These are phyloP conservation scores for Casuarina cunninghamiana DNA, from an alignment of 306 rosid species.

Conservation along the genomic window DNA sequence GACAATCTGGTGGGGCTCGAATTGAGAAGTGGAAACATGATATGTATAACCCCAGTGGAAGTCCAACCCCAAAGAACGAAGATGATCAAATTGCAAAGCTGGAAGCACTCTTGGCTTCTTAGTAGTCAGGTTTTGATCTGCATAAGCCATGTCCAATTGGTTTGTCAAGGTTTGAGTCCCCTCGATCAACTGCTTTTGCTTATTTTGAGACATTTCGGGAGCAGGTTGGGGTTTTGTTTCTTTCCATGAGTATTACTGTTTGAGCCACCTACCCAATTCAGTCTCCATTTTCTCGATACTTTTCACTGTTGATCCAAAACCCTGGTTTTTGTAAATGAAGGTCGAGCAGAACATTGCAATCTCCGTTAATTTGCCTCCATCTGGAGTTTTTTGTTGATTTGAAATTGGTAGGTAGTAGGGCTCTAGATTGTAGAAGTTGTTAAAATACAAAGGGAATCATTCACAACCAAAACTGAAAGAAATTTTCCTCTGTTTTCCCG, in stretches of 20 bases:
- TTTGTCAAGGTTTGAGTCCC: neutral
- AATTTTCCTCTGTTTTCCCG: neutral
- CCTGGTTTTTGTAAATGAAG: no score
- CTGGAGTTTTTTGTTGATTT: no score
- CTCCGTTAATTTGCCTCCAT: no score
- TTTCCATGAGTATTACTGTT: neutral
- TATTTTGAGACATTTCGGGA: neutral
- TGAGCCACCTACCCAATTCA: neutral
- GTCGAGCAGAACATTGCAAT: no score
- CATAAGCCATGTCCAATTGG: neutral
- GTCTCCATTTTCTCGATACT: neutral
- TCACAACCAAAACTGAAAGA: neutral
- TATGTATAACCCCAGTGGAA: constrained; percentile 66
- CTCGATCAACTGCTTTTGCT: neutral
- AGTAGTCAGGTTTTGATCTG: constrained; percentile 25
- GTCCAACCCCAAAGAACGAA: constrained; percentile 77
- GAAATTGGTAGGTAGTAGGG: no score
- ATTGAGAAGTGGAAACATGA: constrained; percentile 92
- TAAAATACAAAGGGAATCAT: neutral
- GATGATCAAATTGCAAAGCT: constrained; percentile 93
- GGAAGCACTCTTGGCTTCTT: constrained; percentile 83
- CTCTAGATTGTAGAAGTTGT: no score
- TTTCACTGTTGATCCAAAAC: no score
- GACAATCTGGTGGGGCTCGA: constrained; percentile 48
- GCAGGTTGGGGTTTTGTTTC: neutral